A percentile compares a stretch with the other conserved stretches of the same genome.
phyloP scores from a whole-genome alignment of 2,329 filamentous ascomycete genomes.

The Triangularia setosa region DNA sequence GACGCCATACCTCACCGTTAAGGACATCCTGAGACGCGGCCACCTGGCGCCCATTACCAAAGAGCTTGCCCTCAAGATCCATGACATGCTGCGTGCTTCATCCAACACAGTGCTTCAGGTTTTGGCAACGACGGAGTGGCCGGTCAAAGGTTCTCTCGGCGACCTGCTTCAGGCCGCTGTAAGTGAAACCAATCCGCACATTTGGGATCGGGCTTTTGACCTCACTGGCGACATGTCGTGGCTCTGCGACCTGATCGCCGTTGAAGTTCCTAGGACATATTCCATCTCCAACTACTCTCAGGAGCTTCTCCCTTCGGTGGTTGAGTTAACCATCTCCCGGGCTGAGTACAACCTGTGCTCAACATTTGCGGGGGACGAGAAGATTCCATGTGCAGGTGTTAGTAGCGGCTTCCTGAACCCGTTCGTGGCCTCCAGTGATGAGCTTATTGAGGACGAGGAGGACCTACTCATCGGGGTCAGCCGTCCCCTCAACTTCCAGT shows the following conservation, averaged over 20 bases:
- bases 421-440: constrained; percentile 35
- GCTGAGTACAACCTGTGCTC: constrained; percentile 47
- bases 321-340: constrained; percentile 50
- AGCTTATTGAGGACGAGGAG: constrained; percentile 40
- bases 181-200: constrained; percentile 42
- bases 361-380: constrained; percentile 35
- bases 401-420: constrained; percentile 54
- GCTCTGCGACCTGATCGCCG: constrained; percentile 43
- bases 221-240: constrained; percentile 40
- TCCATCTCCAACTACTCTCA: constrained; percentile 49
- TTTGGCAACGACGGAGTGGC: constrained; percentile 48
- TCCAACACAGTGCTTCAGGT: constrained; percentile 48
- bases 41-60: constrained; percentile 51
- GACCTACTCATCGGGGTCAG: constrained; percentile 51
- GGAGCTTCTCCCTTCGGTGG: constrained; percentile 47
- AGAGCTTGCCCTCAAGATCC: constrained; percentile 46
- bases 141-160: constrained; percentile 46
- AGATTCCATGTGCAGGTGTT: constrained; percentile 41
- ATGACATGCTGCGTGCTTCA: constrained; percentile 45
- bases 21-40: constrained; percentile 47
- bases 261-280: constrained; percentile 51
- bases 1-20: constrained; percentile 38
- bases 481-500: constrained; percentile 47
- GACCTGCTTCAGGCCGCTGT: constrained; percentile 48
- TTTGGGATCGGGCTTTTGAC: constrained; percentile 50